These are phyloP conservation scores for Tetrapisispora pingtungensis DNA, from an alignment of 805 yeast species.

Conservation along the genomic window DNA sequence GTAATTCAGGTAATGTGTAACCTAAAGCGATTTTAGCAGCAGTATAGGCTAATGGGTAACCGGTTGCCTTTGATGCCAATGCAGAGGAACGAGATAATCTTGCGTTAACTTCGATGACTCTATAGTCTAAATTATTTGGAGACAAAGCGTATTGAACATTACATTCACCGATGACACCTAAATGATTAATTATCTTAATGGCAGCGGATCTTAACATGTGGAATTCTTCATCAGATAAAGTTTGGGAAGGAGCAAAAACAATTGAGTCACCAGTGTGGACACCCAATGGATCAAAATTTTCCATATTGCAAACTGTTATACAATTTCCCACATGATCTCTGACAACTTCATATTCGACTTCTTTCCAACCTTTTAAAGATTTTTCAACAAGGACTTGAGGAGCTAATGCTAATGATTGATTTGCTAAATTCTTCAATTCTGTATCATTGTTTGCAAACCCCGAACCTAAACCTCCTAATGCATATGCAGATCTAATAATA, in stretches of 20 bases:
- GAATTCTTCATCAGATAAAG: constrained; percentile 92
- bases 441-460: constrained; percentile 83
- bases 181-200: constrained; percentile 90
- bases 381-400: constrained; percentile 95
- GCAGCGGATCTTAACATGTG: constrained; percentile 98
- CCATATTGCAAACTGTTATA: constrained; percentile 98
- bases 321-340: constrained; percentile 95
- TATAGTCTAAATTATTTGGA: constrained; percentile 90
- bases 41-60: constrained; percentile 96
- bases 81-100: constrained; percentile 96
- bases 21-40: constrained; percentile 97
- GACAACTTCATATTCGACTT: constrained; percentile 96
- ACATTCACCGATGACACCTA: constrained; percentile 99
- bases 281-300: constrained; percentile 96
- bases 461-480: constrained; percentile 95
- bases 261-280: constrained; percentile 98
- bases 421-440: constrained; percentile 78
- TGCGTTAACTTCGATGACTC: constrained; percentile 96
- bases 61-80: constrained; percentile 96
- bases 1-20: constrained; percentile 87
- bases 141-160: constrained; percentile 94
- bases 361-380: constrained; percentile 98
- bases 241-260: constrained; percentile 97
- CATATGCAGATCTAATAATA: constrained; percentile 94
- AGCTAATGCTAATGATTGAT: constrained; percentile 80